Percentiles rank a stretch among this genome's conserved stretches.
Conservation (phyloP, 2,329 filamentous ascomycete genomes). For the Pseudopyricularia cyperi region DNA sequence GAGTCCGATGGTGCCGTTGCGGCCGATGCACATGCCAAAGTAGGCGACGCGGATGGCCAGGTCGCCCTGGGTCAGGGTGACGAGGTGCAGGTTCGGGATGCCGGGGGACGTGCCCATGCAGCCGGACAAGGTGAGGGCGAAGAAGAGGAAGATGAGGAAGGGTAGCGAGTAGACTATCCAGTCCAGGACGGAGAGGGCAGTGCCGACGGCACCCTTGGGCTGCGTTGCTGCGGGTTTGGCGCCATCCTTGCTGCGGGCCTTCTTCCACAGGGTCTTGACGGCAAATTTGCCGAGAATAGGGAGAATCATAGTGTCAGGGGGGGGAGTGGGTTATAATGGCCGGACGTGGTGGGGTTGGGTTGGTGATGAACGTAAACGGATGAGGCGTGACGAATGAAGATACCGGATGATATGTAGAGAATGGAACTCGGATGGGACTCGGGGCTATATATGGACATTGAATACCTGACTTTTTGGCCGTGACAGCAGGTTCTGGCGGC, state of each 20-base stretch:
- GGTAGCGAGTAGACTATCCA: not conserved
- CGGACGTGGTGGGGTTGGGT: not conserved
- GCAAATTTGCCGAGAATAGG: not conserved
- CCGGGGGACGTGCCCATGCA: not conserved
- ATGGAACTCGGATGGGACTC: no score
- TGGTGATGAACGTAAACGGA: not conserved
- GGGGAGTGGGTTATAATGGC: not conserved
- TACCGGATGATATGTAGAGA: no score
- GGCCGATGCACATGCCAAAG: constrained; percentile 2
- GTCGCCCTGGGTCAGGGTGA: not conserved
- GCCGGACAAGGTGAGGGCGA: not conserved
- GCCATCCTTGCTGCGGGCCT: not conserved
- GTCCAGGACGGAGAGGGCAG: not conserved
- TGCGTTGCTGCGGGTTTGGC: not conserved
- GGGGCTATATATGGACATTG: no score
- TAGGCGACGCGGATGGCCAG: not conserved
- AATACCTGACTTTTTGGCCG: no score
- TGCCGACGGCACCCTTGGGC: not conserved
- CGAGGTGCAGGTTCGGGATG: not conserved
- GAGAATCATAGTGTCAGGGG: not conserved
- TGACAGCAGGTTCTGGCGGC: no score
- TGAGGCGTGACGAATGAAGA: no score
- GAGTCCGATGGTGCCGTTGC: not conserved
- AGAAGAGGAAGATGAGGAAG: not conserved
- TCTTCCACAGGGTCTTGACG: not conserved